A percentile compares a stretch with the other conserved stretches of the same genome.
Conservation (phyloP, 225 moss, liverwort and hornwort genomes). For the Sphagnum tenellum region DNA sequence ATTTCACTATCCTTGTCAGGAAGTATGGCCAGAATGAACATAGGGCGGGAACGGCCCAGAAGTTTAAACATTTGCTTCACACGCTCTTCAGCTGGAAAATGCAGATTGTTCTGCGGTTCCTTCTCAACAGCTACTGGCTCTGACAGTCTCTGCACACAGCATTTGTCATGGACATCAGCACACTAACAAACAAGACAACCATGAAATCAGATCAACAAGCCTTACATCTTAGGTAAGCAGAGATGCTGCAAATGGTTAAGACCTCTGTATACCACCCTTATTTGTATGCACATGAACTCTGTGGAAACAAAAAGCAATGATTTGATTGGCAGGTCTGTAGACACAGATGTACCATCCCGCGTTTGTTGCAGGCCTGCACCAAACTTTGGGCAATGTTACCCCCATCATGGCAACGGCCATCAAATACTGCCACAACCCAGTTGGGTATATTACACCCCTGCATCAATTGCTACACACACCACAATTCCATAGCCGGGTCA, state of each 20-base stretch:
- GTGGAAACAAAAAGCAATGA: not conserved
- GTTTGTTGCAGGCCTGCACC: constrained; percentile 29
- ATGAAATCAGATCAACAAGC: no score
- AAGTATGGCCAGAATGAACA: constrained; percentile 58
- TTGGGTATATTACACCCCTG: constrained; percentile 23
- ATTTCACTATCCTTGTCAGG: constrained; percentile 66
- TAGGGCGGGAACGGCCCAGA: constrained; percentile 24
- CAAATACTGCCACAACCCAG: constrained; percentile 77
- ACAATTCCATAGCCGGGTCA: not conserved
- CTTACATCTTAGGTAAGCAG: no score
- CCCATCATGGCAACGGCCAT: constrained; percentile 20
- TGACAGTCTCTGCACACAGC: constrained; percentile 17
- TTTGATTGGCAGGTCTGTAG: not conserved
- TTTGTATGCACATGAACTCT: no score
- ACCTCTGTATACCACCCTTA: no score
- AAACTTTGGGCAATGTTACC: constrained; percentile 37
- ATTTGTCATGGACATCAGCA: no score
- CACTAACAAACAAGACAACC: no score
- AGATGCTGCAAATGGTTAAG: no score
- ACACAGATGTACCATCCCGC: constrained; percentile 51
- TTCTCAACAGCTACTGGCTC: constrained; percentile 39
- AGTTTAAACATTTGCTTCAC: constrained; percentile 41
- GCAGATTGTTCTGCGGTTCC: constrained; percentile 24
- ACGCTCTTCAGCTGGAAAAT: constrained; percentile 39
- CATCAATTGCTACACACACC: constrained; percentile 40